Percentiles rank a stretch among this genome's conserved stretches.
These are phyloP conservation scores for Zymoseptoria ardabiliae DNA, from an alignment of 2,329 filamentous ascomycete genomes.

Conservation along the genomic window DNA sequence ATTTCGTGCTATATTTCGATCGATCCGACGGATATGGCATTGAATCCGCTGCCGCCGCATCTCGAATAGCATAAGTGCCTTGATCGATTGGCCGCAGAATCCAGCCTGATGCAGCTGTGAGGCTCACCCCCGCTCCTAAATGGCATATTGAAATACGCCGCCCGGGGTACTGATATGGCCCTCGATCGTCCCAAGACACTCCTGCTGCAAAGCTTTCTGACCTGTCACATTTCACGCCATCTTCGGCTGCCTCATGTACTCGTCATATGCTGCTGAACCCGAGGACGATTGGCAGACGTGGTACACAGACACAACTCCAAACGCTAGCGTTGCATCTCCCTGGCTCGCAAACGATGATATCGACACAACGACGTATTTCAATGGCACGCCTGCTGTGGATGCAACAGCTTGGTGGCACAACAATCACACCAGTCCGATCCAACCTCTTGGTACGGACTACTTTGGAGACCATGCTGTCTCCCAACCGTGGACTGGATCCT, in stretches of 20 bases:
- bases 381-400: background rate
- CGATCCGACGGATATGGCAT: background rate
- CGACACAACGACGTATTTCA: background rate
- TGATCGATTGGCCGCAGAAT: background rate
- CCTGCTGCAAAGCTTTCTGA: background rate
- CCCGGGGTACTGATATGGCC: background rate
- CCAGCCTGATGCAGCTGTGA: background rate
- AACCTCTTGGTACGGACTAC: background rate
- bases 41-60: background rate
- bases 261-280: background rate
- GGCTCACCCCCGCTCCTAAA: background rate
- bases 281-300: background rate
- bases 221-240: background rate
- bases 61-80: background rate
- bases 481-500: background rate
- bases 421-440: background rate
- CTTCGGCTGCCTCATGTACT: background rate
- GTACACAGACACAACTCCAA: background rate
- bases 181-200: background rate
- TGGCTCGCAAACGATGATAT: background rate
- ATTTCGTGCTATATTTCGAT: background rate
- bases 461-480: background rate
- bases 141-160: background rate
- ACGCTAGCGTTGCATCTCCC: background rate
- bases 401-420: background rate